phyloP scores from a whole-genome alignment of 164 flowering plant genomes.

The Platanus orientalis region DNA sequence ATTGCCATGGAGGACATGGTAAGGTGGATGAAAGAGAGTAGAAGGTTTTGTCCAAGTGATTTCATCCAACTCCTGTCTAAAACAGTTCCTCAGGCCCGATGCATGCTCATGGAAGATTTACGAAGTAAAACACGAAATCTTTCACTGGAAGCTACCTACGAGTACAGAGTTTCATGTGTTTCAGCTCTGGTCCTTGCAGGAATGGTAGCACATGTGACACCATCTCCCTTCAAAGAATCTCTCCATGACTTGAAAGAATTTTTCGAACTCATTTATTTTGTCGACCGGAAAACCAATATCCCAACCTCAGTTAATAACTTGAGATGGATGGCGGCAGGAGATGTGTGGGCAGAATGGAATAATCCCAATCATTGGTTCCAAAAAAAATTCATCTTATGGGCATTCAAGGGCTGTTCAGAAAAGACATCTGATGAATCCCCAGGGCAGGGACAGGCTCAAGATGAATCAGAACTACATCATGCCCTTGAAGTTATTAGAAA shows the following conservation, averaged over 20 bases:
- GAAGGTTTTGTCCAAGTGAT: too few relatives aligned
- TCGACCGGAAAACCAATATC: background rate
- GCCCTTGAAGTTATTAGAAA: background rate
- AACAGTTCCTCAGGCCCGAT: background rate
- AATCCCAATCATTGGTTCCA: background rate
- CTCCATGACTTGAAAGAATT: background rate
- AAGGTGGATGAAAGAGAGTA: too few relatives aligned
- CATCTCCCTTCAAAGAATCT: background rate
- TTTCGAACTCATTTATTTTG: constrained; percentile 8
- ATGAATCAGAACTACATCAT: background rate
- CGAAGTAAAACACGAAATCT: background rate
- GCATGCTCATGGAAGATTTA: background rate
- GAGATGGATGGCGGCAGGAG: constrained; percentile 6
- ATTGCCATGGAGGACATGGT: too few relatives aligned
- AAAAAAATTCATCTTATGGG: background rate
- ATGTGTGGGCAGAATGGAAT: background rate
- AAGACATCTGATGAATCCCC: too few relatives aligned
- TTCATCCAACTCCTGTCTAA: constrained; percentile 5
- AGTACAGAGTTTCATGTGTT: constrained; percentile 4
- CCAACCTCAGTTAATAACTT: background rate
- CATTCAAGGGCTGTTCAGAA: too few relatives aligned
- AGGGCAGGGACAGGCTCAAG: too few relatives aligned
- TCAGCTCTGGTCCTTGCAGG: constrained; percentile 3
- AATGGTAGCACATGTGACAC: background rate
- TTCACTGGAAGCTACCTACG: too few relatives aligned